phyloP scores from a whole-genome alignment of 2,329 filamentous ascomycete species.

The Knufia petricola region DNA sequence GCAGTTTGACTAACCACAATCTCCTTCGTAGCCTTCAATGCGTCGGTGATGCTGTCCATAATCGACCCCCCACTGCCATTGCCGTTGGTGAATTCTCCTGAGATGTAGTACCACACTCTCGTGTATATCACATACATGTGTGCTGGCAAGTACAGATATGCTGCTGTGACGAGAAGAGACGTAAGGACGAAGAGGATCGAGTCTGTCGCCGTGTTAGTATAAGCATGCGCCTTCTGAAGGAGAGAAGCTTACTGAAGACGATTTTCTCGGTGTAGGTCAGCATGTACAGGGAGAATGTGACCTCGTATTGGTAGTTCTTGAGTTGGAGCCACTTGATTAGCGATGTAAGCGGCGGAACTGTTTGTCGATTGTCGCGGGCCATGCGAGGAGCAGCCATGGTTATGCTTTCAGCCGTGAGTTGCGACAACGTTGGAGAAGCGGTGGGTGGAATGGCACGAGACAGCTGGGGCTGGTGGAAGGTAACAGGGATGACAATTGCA shows the following conservation, averaged over 20 bases:
- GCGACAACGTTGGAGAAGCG: too few species aligned
- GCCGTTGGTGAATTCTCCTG: constrained; percentile 51
- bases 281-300: constrained; percentile 95
- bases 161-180: constrained; percentile 75
- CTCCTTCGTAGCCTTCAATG: constrained; percentile 3
- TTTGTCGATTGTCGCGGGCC: constrained; percentile 20
- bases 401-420: too few species aligned
- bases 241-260: constrained; percentile 71
- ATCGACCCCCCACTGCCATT: neutral
- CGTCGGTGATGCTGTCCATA: neutral
- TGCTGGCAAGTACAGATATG: constrained; percentile 84
- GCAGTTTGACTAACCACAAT: constrained; percentile 1
- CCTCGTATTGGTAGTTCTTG: constrained; percentile 97
- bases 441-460: too few species aligned
- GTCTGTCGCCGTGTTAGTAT: constrained; percentile 44
- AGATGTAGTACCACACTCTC: constrained; percentile 90
- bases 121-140: constrained; percentile 74
- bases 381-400: constrained; percentile 16
- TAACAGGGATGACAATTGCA: too few species aligned
- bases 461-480: too few species aligned
- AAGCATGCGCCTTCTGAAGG: neutral
- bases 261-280: constrained; percentile 93
- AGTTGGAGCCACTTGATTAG: constrained; percentile 78
- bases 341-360: constrained; percentile 30
- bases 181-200: constrained; percentile 84